Base-by-base conservation (phyloP, 208 protist genomes). In the Leishmania braziliensis region DNA sequence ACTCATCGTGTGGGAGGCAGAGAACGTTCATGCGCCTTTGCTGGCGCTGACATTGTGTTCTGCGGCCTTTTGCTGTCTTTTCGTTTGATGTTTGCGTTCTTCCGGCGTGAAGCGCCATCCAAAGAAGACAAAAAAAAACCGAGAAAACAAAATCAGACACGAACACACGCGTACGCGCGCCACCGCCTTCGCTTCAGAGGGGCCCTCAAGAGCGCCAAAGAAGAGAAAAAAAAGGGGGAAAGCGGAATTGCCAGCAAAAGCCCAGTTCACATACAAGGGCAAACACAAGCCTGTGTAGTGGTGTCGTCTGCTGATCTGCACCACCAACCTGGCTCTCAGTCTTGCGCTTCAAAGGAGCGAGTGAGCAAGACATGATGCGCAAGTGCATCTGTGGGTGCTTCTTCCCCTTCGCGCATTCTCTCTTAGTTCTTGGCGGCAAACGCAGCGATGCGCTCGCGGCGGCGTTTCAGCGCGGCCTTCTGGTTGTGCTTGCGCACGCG, bases 401-500 rank as follows among this genome's bases (percentile, higher is more conserved):
- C 43, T 60, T 39, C 39, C 29, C 54, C 14, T 26, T 33, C 75
- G 20, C 75, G 14, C 20, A 43, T 33, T 43, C 51, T 20, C 5
- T 62, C 58, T 78, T 83, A 85, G 74, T 91, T 82, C 83, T 87
- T 87, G 73, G 89, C 68, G 62, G 78, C 78, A 74, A 92, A 88
- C 23, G 85, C 85, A 74, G 91, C 90, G 74, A 96, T 86, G 84
- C 91, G 90, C 82, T 89, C 93, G 65, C 91, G 90, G 85, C 93
- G 93, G 50, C 86, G 81, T 86, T 94, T 93, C 78, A 95, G 86
- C 72, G 88, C 85, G n/a, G 82, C 87, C 89, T 95, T 94, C 87
- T 97, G 91, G 90, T 97, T 97, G 85, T 92, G 87, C 92, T 96
- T 97, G 86, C 92, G 91, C 70, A 95, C 92, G 69, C 90, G 90